These are phyloP conservation scores for Allium fistulosum DNA, from an alignment of 106 monocot genomes.

Conservation along the genomic window DNA sequence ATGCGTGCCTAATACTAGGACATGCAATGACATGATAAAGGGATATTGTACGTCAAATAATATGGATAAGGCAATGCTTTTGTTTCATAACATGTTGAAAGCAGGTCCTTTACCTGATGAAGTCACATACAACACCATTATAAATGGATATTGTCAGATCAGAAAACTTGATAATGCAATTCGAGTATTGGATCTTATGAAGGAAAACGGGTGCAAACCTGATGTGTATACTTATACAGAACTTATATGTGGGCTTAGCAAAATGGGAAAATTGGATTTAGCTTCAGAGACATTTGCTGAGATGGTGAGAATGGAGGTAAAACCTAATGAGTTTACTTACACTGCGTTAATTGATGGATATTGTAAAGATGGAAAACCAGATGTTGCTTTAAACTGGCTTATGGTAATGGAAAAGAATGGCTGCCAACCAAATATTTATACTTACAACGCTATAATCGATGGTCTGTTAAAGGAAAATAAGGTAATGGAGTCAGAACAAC, in stretches of 20 bases:
- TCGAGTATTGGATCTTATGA: slow-evolving; percentile 72
- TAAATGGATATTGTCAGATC: slow-evolving; percentile 60
- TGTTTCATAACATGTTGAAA: slow-evolving; percentile 58
- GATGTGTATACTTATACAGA: slow-evolving; percentile 82
- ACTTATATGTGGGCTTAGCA: slow-evolving; percentile 64
- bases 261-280: slow-evolving; percentile 45
- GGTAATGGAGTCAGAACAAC: slow-evolving; percentile 34
- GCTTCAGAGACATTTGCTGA: slow-evolving; percentile 43
- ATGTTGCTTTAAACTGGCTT: slow-evolving; percentile 47
- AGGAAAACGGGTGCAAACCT: slow-evolving; percentile 32
- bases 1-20: slow-evolving; percentile 38
- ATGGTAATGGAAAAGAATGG: slow-evolving; percentile 43
- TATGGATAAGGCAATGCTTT: slow-evolving; percentile 60
- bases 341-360: slow-evolving; percentile 65
- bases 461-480: slow-evolving; percentile 54
- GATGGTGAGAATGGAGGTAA: slow-evolving; percentile 48
- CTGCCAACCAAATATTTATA: slow-evolving; percentile 50
- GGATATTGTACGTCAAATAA: slow-evolving; percentile 42
- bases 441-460: slow-evolving; percentile 67
- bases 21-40: slow-evolving; percentile 75
- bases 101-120: slow-evolving; percentile 42
- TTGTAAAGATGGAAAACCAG: slow-evolving; percentile 64
- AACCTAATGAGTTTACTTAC: slow-evolving; percentile 61
- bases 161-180: slow-evolving; percentile 60
- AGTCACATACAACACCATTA: slow-evolving; percentile 73